phyloP scores from a whole-genome alignment of 768 basidiomycete genomes.

The Leccinum sublutescens region DNA sequence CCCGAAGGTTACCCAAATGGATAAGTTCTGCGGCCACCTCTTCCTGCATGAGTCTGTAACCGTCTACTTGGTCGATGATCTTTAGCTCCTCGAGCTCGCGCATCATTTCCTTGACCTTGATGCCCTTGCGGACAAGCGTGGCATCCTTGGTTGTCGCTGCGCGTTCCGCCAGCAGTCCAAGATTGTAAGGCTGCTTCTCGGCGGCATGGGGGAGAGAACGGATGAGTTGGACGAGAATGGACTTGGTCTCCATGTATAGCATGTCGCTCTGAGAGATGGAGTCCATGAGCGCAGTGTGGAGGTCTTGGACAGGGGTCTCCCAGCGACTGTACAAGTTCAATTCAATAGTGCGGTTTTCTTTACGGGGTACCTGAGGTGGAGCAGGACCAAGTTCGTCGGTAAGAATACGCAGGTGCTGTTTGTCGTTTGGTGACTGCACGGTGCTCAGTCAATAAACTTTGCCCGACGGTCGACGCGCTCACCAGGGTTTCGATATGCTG shows the following conservation, averaged over 20 bases:
- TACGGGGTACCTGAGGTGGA: constrained; percentile 93
- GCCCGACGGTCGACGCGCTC: constrained; percentile 30
- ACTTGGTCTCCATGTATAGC: constrained; percentile 99
- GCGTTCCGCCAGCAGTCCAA: constrained; percentile 84
- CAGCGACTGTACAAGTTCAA: constrained; percentile 93
- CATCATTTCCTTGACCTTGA: constrained; percentile 99
- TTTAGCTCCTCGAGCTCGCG: constrained; percentile 91
- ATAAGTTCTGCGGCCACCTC: constrained; percentile 94
- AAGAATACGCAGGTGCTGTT: constrained; percentile 93
- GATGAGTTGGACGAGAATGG: constrained; percentile 96
- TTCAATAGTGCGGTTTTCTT: constrained; percentile 95
- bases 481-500: constrained; percentile 96
- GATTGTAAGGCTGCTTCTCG: constrained; percentile 86
- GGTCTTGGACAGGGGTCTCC: constrained; percentile 99
- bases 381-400: constrained; percentile 95
- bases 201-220: constrained; percentile 86
- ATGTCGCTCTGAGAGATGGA: constrained; percentile 97
- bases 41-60: constrained; percentile 94
- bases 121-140: constrained; percentile 91
- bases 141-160: constrained; percentile 98
- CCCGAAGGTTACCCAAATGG: constrained; percentile 93
- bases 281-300: constrained; percentile 95
- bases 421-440: constrained; percentile 89
- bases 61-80: constrained; percentile 78
- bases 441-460: constrained; percentile 1